These are phyloP conservation scores for Aeschynomene evenia DNA, from an alignment of 306 rosid genomes.

Conservation along the genomic window DNA sequence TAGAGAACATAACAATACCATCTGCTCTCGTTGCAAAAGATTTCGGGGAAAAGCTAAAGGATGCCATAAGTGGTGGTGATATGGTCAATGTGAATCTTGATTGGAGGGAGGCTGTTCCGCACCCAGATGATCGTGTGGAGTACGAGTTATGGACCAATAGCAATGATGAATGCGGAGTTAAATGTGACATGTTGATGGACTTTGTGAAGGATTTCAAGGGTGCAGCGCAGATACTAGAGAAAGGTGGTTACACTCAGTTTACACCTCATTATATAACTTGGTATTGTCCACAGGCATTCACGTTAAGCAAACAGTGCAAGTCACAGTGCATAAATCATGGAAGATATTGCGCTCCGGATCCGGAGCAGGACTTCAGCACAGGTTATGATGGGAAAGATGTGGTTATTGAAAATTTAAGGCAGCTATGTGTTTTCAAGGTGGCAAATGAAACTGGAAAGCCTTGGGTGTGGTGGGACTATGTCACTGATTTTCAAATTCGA, in stretches of 20 bases:
- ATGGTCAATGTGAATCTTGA: conserved; percentile 94
- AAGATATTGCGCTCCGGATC: conserved; percentile 99
- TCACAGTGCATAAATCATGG: conserved; percentile 99
- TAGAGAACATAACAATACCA: conserved; percentile 92
- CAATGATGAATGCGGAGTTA: conserved; percentile 97
- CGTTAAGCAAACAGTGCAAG: conserved; percentile 96
- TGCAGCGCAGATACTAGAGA: conserved; percentile 96
- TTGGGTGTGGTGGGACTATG: conserved; percentile 99
- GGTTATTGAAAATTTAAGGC: conserved; percentile 93
- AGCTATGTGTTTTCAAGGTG: conserved; percentile 87
- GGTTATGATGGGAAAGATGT: conserved; percentile 96
- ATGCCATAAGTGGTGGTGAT: conserved; percentile 64
- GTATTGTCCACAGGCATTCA: conserved; percentile 96
- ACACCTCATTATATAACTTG: conserved; percentile 98
- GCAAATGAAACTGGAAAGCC: conserved; percentile 82
- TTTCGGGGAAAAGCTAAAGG: conserved; percentile 75
- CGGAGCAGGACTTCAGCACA: conserved; percentile 95
- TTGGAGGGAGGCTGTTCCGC: conserved; percentile 99
- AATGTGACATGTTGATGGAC: conserved; percentile 97
- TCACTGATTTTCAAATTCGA: conserved; percentile 96
- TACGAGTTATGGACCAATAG: conserved; percentile 98
- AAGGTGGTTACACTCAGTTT: conserved; percentile 90
- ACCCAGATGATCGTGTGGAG: conserved; percentile 98
- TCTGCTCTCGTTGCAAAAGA: conserved; percentile 89
- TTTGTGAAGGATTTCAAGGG: conserved; percentile 94